Evolutionary conservation across 2,329 filamentous ascomycete genomes (phyloP), one percentile per base, ranked within the genome.

Genomic region (Sporothrix pseudoabietina): DNA sequence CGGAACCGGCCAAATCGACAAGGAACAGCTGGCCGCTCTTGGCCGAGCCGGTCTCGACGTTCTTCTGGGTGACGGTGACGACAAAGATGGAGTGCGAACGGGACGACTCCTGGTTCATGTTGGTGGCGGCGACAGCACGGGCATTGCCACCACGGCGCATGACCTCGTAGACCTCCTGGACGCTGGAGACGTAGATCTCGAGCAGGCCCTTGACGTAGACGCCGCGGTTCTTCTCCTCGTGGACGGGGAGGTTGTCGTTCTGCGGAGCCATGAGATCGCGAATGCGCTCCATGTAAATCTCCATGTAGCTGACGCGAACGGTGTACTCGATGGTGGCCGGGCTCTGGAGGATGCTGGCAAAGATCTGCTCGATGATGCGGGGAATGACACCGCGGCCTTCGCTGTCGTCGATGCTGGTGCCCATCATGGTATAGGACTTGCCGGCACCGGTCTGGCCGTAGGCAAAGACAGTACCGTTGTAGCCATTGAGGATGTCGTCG

Each of bases 381-480:
- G 96, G 96, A 78, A 98, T 98, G 76, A 99, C 94, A 87, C 96
- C 96, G 81, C 94, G 93, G 77, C 91, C 91, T 47, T 91, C 88
- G 2, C 93, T 90, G 82, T 98, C 93, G 80, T 97, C 94, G 84
- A 99, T 98, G 82, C 95, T 94, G 69, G 92, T 92, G 75, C 93
- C 93, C 94, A 97, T 97, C 96, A 99, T 99, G 71, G 96, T 98
- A 82, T 97, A 98, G 30, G 96, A 98, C 86, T 99, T 99, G 86
- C 96, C 96, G 14, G 95, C 94, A 82, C 96, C 96, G 0, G 96
- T 99, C 86, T 98, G 96, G 77, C 96, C 96, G 82, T 99, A 99
- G 76, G 96, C 96, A 79, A 99, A 98, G 78, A 99, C 95, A 16
- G 95, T 98, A 80, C 95, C 96, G 85, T 99, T 99, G 88, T 99